Percentiles rank a stretch among this genome's conserved stretches.
Conservation (phyloP, 176 grass and related monocot species). For the Lolium multiflorum region DNA sequence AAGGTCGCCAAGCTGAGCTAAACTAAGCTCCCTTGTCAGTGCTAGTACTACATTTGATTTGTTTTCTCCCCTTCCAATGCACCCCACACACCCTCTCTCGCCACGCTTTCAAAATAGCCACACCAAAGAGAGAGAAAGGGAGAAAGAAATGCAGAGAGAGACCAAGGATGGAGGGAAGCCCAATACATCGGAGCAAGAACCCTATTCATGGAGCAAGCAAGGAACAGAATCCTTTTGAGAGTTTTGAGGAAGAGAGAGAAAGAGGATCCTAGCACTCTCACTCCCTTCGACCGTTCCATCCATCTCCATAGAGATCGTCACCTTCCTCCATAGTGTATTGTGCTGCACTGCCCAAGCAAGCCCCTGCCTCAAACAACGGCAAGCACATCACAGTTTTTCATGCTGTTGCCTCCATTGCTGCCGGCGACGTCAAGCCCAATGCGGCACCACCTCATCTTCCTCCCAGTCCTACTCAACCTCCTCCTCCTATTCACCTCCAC, state of each 20-base stretch:
- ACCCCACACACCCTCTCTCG: too few relatives aligned
- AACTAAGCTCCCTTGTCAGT: slow-evolving; percentile 43
- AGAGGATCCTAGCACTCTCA: not conserved
- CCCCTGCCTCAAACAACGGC: not conserved
- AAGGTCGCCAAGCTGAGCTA: not conserved
- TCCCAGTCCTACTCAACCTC: slow-evolving; percentile 42
- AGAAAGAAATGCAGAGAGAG: too few relatives aligned
- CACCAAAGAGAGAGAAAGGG: not conserved
- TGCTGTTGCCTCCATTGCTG: slow-evolving; percentile 51
- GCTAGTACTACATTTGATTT: slow-evolving; percentile 23
- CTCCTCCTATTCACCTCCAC: slow-evolving; percentile 29
- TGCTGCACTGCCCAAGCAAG: slow-evolving; percentile 57
- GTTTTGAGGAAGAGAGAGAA: slow-evolving; percentile 44
- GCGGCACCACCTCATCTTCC: slow-evolving; percentile 33
- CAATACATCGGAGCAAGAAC: slow-evolving; percentile 44
- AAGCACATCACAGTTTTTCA: slow-evolving; percentile 58
- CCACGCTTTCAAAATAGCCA: slow-evolving; percentile 11
- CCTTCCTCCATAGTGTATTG: slow-evolving; percentile 58
- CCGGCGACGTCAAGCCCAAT: slow-evolving; percentile 67
- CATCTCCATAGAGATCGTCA: slow-evolving; percentile 56
- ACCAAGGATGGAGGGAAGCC: slow-evolving; percentile 38
- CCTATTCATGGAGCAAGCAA: slow-evolving; percentile 39
- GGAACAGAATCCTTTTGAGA: slow-evolving; percentile 51
- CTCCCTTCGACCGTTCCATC: not conserved
- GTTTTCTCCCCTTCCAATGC: slow-evolving; percentile 48